Percentiles rank a stretch among this genome's conserved stretches.
Conservation (phyloP, 75 land plant species). For the Pinus albicaulis region DNA sequence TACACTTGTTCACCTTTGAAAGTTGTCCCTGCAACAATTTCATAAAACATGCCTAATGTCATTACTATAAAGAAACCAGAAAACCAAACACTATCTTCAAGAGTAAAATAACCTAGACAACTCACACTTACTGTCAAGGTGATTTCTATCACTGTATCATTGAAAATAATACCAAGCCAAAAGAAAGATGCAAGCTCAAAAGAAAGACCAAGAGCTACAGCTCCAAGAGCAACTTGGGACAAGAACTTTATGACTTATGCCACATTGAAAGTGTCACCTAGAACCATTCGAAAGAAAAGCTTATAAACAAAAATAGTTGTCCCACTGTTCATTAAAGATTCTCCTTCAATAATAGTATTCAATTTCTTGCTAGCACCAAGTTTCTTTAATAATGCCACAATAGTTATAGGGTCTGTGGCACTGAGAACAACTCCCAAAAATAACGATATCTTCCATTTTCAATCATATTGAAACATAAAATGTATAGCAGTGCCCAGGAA, state of each 20-base stretch:
- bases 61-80: too few relatives aligned
- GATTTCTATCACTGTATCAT: constrained; percentile 94
- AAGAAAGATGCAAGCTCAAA: constrained; percentile 79
- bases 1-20: too few relatives aligned
- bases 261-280: constrained; percentile 64
- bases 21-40: too few relatives aligned
- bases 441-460: constrained; percentile 90
- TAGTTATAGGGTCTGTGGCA: constrained; percentile 98
- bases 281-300: constrained; percentile 75
- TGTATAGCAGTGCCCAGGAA: constrained; percentile 60
- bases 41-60: too few relatives aligned
- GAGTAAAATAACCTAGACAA: constrained; percentile 6
- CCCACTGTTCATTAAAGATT: constrained; percentile 99
- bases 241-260: constrained; percentile 57
- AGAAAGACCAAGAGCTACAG: constrained; percentile 80
- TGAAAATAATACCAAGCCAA: constrained; percentile 86
- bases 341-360: constrained; percentile 96
- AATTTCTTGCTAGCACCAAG: constrained; percentile 96
- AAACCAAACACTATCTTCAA: too few relatives aligned
- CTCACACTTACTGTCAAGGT: constrained; percentile 91
- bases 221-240: constrained; percentile 73
- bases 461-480: constrained; percentile 72
- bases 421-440: constrained; percentile 96
- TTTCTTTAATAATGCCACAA: constrained; percentile 91
- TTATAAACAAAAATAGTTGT: constrained; percentile 93